Evolutionary conservation across 352 stramenopile species (phyloP).

Genomic region (Globisporangium alternatum): DNA sequence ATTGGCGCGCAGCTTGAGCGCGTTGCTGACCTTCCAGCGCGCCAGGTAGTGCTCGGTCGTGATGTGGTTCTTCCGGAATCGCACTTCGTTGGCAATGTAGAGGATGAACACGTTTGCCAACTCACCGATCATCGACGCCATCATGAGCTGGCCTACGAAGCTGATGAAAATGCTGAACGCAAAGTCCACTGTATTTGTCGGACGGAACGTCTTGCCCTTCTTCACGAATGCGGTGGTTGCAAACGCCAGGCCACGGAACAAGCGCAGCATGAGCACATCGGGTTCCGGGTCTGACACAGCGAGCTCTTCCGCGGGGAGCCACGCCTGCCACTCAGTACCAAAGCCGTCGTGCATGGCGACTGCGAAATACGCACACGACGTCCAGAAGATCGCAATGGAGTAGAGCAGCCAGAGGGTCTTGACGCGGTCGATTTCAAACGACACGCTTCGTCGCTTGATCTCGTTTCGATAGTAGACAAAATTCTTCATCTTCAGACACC

Average conservation of each 20-base stretch:
- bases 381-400: constrained; percentile 60
- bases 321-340: constrained; percentile 49
- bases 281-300: constrained; percentile 21
- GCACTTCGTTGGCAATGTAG: constrained; percentile 60
- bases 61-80: constrained; percentile 74
- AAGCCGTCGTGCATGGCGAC: constrained; percentile 58
- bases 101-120: constrained; percentile 62
- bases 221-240: constrained; percentile 59
- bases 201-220: constrained; percentile 50
- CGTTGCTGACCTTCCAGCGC: constrained; percentile 34
- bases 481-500: constrained; percentile 53
- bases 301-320: constrained; percentile 37
- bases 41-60: constrained; percentile 44
- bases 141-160: constrained; percentile 57
- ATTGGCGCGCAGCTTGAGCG: constrained; percentile 35
- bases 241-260: constrained; percentile 52
- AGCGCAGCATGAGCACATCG: constrained; percentile 31
- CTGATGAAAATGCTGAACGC: constrained; percentile 50
- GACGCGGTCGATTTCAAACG: constrained; percentile 54
- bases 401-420: constrained; percentile 58
- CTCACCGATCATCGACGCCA: constrained; percentile 77
- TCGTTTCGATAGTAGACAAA: constrained; percentile 60
- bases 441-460: constrained; percentile 54
- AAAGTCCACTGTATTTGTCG: constrained; percentile 37
- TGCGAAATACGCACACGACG: constrained; percentile 56